Conservation (phyloP, 208 protist species). For the Crithidia sp. region DNA sequence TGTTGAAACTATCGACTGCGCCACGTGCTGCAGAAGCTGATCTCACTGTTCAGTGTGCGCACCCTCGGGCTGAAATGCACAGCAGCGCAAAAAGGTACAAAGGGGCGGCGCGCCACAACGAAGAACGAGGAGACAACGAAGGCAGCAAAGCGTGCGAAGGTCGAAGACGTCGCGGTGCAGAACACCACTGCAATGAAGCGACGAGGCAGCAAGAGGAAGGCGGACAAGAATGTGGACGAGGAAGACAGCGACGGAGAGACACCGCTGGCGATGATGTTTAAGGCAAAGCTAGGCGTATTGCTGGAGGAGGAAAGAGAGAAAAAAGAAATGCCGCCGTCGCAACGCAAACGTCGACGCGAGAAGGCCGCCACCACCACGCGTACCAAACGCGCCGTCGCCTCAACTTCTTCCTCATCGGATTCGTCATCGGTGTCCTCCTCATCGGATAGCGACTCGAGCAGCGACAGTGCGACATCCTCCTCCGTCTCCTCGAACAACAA, state of each 20-base stretch:
- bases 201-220: not conserved
- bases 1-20: constrained; percentile 14
- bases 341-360: not conserved
- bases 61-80: no score
- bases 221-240: not conserved
- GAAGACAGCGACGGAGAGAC: constrained; percentile 10
- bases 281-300: not conserved
- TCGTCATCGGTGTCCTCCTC: not conserved
- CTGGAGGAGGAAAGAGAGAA: not conserved
- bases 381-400: not conserved
- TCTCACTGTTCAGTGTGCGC: no score
- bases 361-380: not conserved
- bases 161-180: no score
- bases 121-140: no score
- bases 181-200: not conserved
- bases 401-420: not conserved
- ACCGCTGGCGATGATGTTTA: constrained; percentile 10
- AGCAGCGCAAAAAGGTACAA: no score
- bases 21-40: not conserved
- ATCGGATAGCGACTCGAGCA: constrained; percentile 18
- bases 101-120: no score
- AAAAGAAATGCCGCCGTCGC: no score
- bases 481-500: not conserved
- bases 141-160: no score
- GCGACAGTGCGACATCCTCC: constrained; percentile 1